Conservation (phyloP, 2,329 filamentous ascomycete genomes). For the Clarireedia monteithiana region DNA sequence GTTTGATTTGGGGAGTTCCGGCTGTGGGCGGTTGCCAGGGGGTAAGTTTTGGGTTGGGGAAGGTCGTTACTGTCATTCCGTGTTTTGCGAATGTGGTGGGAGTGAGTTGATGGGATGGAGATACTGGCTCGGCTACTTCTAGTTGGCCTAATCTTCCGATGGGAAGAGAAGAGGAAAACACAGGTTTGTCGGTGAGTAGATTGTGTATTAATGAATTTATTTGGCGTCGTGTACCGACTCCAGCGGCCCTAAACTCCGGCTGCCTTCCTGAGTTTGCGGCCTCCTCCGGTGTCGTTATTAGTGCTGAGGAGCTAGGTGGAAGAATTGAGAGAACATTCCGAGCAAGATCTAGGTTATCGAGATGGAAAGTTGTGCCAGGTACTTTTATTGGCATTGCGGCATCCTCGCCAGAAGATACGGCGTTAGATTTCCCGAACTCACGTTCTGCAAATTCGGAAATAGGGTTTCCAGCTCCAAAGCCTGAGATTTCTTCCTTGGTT, state of each 20-base stretch:
- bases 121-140: conserved; percentile 16
- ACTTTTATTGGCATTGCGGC: conserved; percentile 3
- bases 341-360: conserved; percentile 67
- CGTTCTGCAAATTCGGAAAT: conserved; percentile 36
- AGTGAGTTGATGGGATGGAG: conserved; percentile 32
- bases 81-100: conserved; percentile 79
- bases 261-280: conserved; percentile 48
- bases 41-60: conserved; percentile 58
- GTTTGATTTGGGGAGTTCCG: conserved; percentile 51
- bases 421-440: conserved; percentile 12
- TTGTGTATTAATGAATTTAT: conserved; percentile 88
- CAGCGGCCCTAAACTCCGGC: conserved; percentile 28
- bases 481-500: conserved; percentile 5
- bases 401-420: background rate
- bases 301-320: conserved; percentile 74
- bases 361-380: conserved; percentile 38
- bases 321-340: conserved; percentile 65
- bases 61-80: conserved; percentile 81
- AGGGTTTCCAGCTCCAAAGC: conserved; percentile 33
- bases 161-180: conserved; percentile 86
- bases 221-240: conserved; percentile 48
- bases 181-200: conserved; percentile 87
- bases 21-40: conserved; percentile 62
- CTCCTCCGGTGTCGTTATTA: conserved; percentile 81
- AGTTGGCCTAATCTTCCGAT: conserved; percentile 47